Evolutionary conservation across 2,329 filamentous ascomycete species (phyloP).

Genomic region (Cercospora sp.): DNA sequence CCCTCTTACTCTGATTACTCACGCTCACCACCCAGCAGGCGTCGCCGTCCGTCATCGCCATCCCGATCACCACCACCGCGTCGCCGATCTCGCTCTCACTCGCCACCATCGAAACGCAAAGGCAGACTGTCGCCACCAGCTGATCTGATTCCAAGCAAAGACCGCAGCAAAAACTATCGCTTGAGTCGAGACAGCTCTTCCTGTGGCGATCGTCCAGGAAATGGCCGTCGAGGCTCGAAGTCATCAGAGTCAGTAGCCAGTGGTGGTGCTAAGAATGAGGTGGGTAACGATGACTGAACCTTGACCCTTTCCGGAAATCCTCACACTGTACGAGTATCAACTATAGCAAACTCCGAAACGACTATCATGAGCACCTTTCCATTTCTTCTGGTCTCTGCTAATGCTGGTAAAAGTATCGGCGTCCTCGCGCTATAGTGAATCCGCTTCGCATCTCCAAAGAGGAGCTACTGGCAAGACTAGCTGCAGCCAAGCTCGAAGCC

Average conservation of each 20-base stretch:
- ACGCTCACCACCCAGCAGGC: slow-evolving; percentile 61
- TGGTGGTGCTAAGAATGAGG: slow-evolving; percentile 17
- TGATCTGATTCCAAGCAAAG: slow-evolving; percentile 26
- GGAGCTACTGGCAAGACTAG: slow-evolving; percentile 15
- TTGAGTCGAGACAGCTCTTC: slow-evolving; percentile 25
- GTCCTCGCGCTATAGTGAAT: not conserved
- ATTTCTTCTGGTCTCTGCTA: slow-evolving; percentile 3
- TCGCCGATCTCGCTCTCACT: slow-evolving; percentile 26
- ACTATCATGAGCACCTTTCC: not conserved
- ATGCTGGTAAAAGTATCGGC: slow-evolving; percentile 3
- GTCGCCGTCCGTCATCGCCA: slow-evolving; percentile 69
- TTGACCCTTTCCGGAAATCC: not conserved
- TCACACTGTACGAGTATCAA: slow-evolving; percentile 10
- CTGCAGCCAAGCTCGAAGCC: slow-evolving; percentile 14
- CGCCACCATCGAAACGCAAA: slow-evolving; percentile 32
- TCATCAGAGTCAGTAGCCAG: slow-evolving; percentile 7
- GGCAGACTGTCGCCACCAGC: slow-evolving; percentile 18
- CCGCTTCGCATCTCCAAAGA: slow-evolving; percentile 19
- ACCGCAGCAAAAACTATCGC: slow-evolving; percentile 20
- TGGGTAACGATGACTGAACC: slow-evolving; percentile 17
- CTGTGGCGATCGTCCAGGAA: slow-evolving; percentile 11
- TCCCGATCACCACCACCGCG: slow-evolving; percentile 19
- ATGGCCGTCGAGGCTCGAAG: slow-evolving; percentile 10
- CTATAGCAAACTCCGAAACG: slow-evolving; percentile 3
- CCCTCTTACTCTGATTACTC: slow-evolving; percentile 68